Evolutionary conservation across 352 stramenopile species (phyloP), one percentile per base, ranked within the genome.

Genomic region (Pythium myriotylum): DNA sequence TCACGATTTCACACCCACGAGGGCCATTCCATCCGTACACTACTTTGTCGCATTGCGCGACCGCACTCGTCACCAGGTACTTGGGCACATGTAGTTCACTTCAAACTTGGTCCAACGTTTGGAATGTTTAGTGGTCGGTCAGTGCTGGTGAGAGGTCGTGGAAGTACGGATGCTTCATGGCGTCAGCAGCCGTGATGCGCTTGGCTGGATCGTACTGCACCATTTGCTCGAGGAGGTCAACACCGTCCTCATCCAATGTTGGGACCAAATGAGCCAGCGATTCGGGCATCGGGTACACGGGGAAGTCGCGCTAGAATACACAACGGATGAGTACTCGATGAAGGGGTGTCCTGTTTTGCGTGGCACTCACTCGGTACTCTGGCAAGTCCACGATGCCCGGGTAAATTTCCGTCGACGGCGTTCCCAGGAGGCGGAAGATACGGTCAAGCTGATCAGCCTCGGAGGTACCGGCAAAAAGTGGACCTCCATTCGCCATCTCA

Each of bases 161-260:
- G 77, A 99, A 99, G 82, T 98, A 99, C 50, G 92, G 81, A 88
- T 99, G 97, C 46, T 96, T 86, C 79, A 99, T 89, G 27, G 97
- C 96, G 48, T 98, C 92, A 35, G 94, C 82, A 3, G 95, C 96
- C 19, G 96, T 98, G 66, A 99, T 92, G 39, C 88, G 85, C 81
- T 95, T 95, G 43, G 83, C 72, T 9, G 88, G 88, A 66, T 95
- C 86, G 68, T 93, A 96, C 65, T 92, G 86, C 26, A 96, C 70
- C 86, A 95, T 95, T 55, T 94, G 84, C 61, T 94, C 84, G 24
- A 99, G 71, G 59, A 99, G 76, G 72, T 98, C 92, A 43, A 98
- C 79, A 32, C 94, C 96, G 53, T 89, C 84, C 6, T 75, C 64
- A 65, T 98, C 90, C 20, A 98, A 77, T 6, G 86, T 96, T 29